Evolutionary conservation across 2,329 filamentous ascomycete genomes (phyloP), one percentile per base, ranked within the genome.

Genomic region (Aspergillus tanneri): DNA sequence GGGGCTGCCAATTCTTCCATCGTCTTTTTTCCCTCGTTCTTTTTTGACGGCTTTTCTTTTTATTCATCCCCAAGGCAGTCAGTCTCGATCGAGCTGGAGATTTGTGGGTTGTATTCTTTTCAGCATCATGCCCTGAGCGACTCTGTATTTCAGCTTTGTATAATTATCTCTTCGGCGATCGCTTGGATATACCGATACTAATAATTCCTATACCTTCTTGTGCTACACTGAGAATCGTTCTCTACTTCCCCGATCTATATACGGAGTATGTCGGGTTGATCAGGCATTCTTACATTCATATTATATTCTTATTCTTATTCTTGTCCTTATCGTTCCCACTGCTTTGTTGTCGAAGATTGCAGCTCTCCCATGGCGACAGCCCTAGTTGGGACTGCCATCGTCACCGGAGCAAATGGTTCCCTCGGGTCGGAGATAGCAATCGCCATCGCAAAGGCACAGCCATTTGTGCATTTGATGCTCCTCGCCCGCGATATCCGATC

Each of bases 381-480:
- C 45, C 63, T 70, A 11, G 56, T 56, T 22, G 66, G 66, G 25
- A 70, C 67, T 5, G 67, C 66, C 16, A 66, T 70, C 30, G 68
- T 70, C 34, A 70, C 67, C 27, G 67, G 66, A 12, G 67, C 61
- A 35, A 66, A 65, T 60, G 67, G 67, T 9, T 49, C 54, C 5
- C 53, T 70, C 28, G 65, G 67, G 10, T 67, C 66, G n/a, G 63
- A 65, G 53, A 64, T 69, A 47, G 64, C 66, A 22, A 46, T 67
- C 28, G 59, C 64, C 27, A 65, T 70, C 42, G 67, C 66, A 16
- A 67, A 66, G 52, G 59, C 59, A 10, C 65, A 69, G 32, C 66
- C 67, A n/a, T 64, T 66, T 39, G 61, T 64, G 7, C 67, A 70
- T 43, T 46, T 70, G 8, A 52, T 69, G 24, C 54, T 70, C 24